These are phyloP conservation scores for Verticillium isaacii DNA, from an alignment of 2,329 filamentous ascomycete genomes.

Conservation along the genomic window DNA sequence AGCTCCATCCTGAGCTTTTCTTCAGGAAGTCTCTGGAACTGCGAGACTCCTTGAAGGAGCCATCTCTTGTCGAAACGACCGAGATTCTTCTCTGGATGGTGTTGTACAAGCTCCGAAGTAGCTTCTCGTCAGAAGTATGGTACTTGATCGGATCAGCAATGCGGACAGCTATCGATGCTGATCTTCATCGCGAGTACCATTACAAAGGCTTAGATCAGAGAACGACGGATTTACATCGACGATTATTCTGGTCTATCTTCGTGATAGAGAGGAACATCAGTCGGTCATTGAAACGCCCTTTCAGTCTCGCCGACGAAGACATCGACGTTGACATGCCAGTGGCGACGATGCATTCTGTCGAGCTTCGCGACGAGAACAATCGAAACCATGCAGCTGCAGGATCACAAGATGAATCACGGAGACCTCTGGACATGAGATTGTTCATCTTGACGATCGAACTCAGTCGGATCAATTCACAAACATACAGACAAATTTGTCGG, in stretches of 20 bases:
- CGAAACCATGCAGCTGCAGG: constrained; percentile 1
- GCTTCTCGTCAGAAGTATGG: background rate
- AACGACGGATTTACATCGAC: constrained; percentile 7
- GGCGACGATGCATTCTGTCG: constrained; percentile 14
- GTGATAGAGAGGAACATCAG: constrained; percentile 37
- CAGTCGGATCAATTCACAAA: constrained; percentile 32
- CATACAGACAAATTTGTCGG: constrained; percentile 22
- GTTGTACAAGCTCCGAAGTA: background rate
- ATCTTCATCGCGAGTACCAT: background rate
- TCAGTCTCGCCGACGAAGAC: constrained; percentile 32
- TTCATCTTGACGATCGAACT: constrained; percentile 31
- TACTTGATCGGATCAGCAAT: background rate
- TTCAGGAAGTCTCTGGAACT: background rate
- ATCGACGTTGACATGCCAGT: constrained; percentile 29
- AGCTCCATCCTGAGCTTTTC: background rate
- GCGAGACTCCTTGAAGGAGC: background rate
- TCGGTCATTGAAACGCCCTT: constrained; percentile 31
- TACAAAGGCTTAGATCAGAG: background rate
- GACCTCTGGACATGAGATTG: constrained; percentile 25
- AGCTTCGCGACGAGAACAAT: too few relatives aligned
- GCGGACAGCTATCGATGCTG: background rate
- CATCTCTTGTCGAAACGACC: background rate
- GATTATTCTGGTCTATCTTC: constrained; percentile 39
- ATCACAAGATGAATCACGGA: background rate
- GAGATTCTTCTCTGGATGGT: background rate